Percentiles rank a stretch among this genome's conserved stretches.
Evolutionary conservation across 306 rosid genomes (phyloP).

Genomic region (Prunus dulcis): DNA sequence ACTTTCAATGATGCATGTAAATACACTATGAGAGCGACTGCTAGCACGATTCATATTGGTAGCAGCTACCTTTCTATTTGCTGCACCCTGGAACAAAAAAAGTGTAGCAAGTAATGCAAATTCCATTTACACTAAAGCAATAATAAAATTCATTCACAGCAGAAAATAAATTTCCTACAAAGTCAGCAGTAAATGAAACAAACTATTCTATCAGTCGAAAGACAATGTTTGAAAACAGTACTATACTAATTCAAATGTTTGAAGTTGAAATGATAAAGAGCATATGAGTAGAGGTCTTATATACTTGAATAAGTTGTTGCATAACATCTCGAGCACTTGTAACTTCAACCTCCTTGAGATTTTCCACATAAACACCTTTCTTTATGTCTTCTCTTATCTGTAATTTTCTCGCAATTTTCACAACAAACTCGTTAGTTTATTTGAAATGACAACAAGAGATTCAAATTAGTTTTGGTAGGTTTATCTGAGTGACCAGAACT

Average conservation of each 20-base stretch:
- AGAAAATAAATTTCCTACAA: background rate
- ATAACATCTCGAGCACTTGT: conserved; percentile 89
- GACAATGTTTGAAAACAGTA: background rate
- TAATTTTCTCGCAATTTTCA: conserved; percentile 19
- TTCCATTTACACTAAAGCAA: background rate
- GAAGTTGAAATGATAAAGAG: background rate
- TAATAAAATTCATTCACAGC: background rate
- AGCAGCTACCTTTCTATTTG: conserved; percentile 94
- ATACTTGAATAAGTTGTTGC: conserved; percentile 85
- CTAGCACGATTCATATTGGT: conserved; percentile 98
- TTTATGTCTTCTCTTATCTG: conserved; percentile 91
- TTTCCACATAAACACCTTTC: conserved; percentile 97
- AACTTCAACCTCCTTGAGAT: conserved; percentile 85
- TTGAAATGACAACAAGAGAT: too few relatives aligned
- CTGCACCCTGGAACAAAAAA: conserved; percentile 64
- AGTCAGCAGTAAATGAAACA: background rate
- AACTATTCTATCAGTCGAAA: background rate
- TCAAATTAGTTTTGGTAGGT: background rate
- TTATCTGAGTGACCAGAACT: background rate
- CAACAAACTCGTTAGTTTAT: background rate
- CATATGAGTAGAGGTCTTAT: conserved; percentile 1
- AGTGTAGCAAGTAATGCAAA: background rate
- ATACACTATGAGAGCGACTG: conserved; percentile 97
- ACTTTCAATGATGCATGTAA: conserved; percentile 93
- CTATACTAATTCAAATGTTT: background rate